phyloP scores from a whole-genome alignment of 106 monocot genomes.

The Dendrobium nobile region DNA sequence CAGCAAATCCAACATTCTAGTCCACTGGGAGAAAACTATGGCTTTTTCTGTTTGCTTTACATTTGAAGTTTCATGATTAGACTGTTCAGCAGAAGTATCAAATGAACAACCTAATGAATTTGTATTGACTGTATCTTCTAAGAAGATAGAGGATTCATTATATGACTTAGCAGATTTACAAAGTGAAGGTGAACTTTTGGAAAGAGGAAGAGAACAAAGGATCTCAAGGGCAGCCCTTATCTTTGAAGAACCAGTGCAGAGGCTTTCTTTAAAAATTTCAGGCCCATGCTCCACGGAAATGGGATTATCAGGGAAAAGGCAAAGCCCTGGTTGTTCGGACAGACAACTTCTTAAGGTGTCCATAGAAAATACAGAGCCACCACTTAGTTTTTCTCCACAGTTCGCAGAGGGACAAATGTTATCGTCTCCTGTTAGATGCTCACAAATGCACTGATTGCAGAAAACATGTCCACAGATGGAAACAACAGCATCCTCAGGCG shows the following conservation, averaged over 20 bases:
- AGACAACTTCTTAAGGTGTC: conserved; percentile 47
- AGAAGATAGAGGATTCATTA: conserved; percentile 12
- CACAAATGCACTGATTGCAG: conserved; percentile 88
- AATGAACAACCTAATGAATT: not conserved
- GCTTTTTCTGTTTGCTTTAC: conserved; percentile 59
- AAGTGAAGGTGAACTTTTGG: conserved; percentile 1
- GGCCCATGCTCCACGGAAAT: not conserved
- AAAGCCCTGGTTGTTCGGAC: conserved; percentile 9
- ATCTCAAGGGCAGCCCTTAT: conserved; percentile 73
- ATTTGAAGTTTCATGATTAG: conserved; percentile 8
- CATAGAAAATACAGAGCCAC: conserved; percentile 61
- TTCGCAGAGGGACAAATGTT: conserved; percentile 43
- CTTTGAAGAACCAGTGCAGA: conserved; percentile 55
- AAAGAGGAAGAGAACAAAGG: conserved; percentile 56
- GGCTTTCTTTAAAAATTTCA: conserved; percentile 9
- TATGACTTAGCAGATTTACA: conserved; percentile 4
- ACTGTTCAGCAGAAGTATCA: not conserved
- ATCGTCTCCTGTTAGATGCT: conserved; percentile 70
- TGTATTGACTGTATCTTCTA: conserved; percentile 11
- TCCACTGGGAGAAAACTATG: conserved; percentile 96
- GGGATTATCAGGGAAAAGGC: conserved; percentile 1
- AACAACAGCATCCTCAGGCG: conserved; percentile 95
- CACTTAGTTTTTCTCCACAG: conserved; percentile 55
- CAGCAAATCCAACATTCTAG: conserved; percentile 88
- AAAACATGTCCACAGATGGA: conserved; percentile 88